A percentile compares a stretch with the other conserved stretches of the same genome.
Evolutionary conservation across 441 rosid species (phyloP).

Genomic region (Populus trichocarpa): DNA sequence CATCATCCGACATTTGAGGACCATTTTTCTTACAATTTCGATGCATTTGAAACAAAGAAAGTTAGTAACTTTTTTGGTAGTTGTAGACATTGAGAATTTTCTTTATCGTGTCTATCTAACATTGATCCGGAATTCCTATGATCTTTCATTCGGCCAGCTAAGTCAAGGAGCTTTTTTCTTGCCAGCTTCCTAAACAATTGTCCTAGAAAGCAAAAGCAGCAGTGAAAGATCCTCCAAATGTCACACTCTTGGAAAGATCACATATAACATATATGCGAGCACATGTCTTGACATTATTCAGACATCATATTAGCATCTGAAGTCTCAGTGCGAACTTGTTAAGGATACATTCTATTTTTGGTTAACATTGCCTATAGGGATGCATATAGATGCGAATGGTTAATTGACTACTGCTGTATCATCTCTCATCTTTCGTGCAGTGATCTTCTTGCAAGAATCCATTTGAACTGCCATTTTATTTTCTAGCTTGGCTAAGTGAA

Average conservation of each 20-base stretch:
- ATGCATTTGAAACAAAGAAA: too few relatives aligned
- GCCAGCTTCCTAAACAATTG: too few relatives aligned
- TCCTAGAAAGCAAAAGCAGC: too few relatives aligned
- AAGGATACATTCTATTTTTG: neutral
- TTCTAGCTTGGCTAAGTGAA: slow-evolving; percentile 4
- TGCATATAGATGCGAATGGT: neutral
- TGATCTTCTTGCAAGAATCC: neutral
- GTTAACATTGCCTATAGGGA: neutral
- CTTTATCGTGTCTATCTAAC: too few relatives aligned
- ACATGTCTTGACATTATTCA: neutral
- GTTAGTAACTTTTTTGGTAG: too few relatives aligned
- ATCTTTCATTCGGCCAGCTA: too few relatives aligned
- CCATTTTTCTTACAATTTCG: too few relatives aligned
- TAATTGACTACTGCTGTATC: neutral
- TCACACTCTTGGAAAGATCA: neutral
- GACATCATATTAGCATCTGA: neutral
- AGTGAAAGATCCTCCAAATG: neutral
- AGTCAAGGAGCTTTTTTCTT: too few relatives aligned
- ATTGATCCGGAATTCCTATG: too few relatives aligned
- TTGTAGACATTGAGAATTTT: too few relatives aligned
- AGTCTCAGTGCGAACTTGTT: neutral
- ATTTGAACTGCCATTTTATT: neutral
- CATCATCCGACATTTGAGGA: too few relatives aligned
- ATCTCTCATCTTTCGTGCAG: neutral
- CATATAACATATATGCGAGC: neutral